Conservation (phyloP, 345 rosid genomes). For the Aquilaria yunnanensis region DNA sequence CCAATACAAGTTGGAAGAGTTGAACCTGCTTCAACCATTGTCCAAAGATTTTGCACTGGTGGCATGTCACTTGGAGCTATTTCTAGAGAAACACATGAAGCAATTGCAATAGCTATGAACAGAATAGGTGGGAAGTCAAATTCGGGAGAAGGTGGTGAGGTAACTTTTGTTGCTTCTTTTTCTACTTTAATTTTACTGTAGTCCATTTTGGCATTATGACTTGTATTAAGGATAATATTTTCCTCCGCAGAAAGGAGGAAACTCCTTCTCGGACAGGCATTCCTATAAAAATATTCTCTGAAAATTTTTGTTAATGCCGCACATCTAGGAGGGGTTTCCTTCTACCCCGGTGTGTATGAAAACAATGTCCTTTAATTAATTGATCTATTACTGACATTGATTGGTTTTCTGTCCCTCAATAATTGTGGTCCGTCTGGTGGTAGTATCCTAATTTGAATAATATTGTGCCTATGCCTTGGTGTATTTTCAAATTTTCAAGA, state of each 20-base stretch:
- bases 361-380: not conserved
- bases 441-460: no score
- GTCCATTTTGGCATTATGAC: not conserved
- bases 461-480: no score
- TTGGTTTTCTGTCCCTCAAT: not conserved
- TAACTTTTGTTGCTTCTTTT: conserved; percentile 17
- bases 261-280: no score
- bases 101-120: conserved; percentile 98
- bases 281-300: no score
- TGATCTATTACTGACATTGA: not conserved
- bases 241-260: not conserved
- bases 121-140: conserved; percentile 94
- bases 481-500: no score
- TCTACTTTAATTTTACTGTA: not conserved
- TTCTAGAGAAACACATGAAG: conserved; percentile 99
- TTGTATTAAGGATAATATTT: not conserved
- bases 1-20: conserved; percentile 96
- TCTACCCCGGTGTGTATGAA: no score
- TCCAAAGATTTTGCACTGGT: conserved; percentile 93
- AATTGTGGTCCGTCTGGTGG: no score
- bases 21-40: conserved; percentile 84
- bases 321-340: no score
- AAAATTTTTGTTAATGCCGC: no score
- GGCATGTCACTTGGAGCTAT: conserved; percentile 99
- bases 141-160: conserved; percentile 99